A percentile compares a stretch with the other conserved stretches of the same genome.
Conservation (phyloP, 225 moss, liverwort and hornwort genomes). For the Straminergon stramineum region DNA sequence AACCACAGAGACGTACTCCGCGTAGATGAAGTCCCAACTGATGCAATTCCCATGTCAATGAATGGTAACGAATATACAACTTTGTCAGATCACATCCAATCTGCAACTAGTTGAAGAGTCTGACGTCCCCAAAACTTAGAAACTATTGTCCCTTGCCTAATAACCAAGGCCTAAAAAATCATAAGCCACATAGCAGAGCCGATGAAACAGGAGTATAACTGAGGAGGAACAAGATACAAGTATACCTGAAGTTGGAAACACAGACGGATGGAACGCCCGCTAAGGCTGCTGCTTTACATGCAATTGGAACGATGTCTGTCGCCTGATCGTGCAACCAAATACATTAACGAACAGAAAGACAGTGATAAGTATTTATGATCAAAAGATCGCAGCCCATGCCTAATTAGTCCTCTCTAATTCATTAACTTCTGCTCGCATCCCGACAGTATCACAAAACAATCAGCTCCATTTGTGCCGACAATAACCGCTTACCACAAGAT, state of each 20-base stretch:
- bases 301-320: conserved; percentile 86
- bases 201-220: not conserved
- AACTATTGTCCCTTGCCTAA: not conserved
- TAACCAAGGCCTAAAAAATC: not conserved
- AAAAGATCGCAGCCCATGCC: not conserved
- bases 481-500: conserved; percentile 59
- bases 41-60: not conserved
- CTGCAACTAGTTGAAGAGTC: not conserved
- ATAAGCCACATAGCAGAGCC: not conserved
- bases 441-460: not conserved
- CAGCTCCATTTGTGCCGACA: not conserved
- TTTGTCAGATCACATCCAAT: not conserved
- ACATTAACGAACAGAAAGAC: not conserved
- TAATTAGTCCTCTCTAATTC: not conserved
- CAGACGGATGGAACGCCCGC: conserved; percentile 79
- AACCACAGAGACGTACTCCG: conserved; percentile 75
- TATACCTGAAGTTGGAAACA: conserved; percentile 83
- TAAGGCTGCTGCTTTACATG: conserved; percentile 71
- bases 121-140: not conserved
- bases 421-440: not conserved
- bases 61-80: not conserved
- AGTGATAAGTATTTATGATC: not conserved
- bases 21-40: conserved; percentile 99
- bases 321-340: conserved; percentile 18
- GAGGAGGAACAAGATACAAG: not conserved